phyloP scores from a whole-genome alignment of 768 basidiomycete genomes.

The Plicaturopsis crispa region DNA sequence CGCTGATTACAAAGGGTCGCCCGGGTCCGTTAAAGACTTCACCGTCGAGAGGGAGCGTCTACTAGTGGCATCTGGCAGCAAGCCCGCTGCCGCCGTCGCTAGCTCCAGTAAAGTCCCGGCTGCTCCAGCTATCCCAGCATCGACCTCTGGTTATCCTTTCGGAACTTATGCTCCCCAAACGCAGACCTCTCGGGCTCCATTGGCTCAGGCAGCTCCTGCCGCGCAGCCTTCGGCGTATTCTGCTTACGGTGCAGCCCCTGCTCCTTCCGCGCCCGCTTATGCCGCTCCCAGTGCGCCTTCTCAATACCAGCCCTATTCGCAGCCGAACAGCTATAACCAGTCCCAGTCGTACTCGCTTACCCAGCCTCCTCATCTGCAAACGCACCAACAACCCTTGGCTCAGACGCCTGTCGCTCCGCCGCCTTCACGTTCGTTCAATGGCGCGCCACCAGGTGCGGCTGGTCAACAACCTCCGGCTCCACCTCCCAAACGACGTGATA shows the following conservation, averaged over 20 bases:
- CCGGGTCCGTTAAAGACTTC: constrained; percentile 30
- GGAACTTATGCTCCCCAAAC: constrained; percentile 1
- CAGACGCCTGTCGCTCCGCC: constrained; percentile 28
- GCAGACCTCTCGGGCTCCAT: neutral
- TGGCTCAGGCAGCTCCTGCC: neutral
- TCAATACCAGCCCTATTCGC: neutral
- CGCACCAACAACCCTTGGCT: constrained; percentile 28
- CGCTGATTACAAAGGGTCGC: constrained; percentile 60
- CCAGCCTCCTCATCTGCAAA: constrained; percentile 35
- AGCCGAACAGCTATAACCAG: neutral
- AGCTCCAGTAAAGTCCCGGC: constrained; percentile 30
- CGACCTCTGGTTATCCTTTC: constrained; percentile 3
- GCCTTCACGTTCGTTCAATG: constrained; percentile 33
- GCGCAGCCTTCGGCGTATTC: neutral
- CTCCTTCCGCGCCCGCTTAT: neutral
- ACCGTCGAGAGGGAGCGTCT: constrained; percentile 39
- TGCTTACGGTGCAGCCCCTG: neutral
- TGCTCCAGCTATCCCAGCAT: constrained; percentile 14
- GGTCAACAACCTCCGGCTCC: constrained; percentile 32
- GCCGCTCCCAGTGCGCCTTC: neutral
- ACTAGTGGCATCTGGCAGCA: constrained; percentile 27
- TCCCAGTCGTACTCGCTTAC: constrained; percentile 14
- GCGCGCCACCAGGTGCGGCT: constrained; percentile 22
- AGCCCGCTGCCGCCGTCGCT: constrained; percentile 21
- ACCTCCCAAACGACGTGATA: constrained; percentile 58